Conservation (phyloP, 345 rosid species). For the Mallotus nudiflorus region DNA sequence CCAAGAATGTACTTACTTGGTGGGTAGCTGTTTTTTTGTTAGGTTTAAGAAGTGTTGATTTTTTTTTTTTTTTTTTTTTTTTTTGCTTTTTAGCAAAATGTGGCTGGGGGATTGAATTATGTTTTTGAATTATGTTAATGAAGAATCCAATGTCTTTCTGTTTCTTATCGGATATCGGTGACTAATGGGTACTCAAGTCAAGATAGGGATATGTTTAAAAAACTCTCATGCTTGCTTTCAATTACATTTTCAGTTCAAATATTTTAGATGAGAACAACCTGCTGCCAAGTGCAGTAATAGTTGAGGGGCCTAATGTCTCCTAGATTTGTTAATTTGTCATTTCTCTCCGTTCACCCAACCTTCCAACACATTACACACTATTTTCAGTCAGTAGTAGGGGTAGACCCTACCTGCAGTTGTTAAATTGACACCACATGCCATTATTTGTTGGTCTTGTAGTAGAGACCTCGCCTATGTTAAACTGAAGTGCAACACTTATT, state of each 20-base stretch:
- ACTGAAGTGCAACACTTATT: no score
- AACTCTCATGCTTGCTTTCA: conserved; percentile 12
- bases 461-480: no score
- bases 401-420: conserved; percentile 17
- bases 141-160: conserved; percentile 25
- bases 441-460: background rate
- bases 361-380: background rate
- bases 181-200: no score
- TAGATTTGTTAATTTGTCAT: conserved; percentile 21
- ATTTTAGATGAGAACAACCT: background rate
- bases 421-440: conserved; percentile 12
- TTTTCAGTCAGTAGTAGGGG: background rate
- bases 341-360: conserved; percentile 12
- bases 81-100: background rate
- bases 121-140: conserved; percentile 16
- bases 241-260: conserved; percentile 6
- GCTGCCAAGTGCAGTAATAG: conserved; percentile 13
- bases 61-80: background rate
- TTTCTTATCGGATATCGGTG: background rate
- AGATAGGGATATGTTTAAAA: conserved; percentile 2
- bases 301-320: conserved; percentile 23
- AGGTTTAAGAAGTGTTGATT: background rate
- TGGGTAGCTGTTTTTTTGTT: conserved; percentile 17
- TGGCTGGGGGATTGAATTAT: conserved; percentile 14
- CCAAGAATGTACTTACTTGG: conserved; percentile 22